Evolutionary conservation across 1,284 basidiomycete species (phyloP).

Genomic region (Cryptococcus sp.): DNA sequence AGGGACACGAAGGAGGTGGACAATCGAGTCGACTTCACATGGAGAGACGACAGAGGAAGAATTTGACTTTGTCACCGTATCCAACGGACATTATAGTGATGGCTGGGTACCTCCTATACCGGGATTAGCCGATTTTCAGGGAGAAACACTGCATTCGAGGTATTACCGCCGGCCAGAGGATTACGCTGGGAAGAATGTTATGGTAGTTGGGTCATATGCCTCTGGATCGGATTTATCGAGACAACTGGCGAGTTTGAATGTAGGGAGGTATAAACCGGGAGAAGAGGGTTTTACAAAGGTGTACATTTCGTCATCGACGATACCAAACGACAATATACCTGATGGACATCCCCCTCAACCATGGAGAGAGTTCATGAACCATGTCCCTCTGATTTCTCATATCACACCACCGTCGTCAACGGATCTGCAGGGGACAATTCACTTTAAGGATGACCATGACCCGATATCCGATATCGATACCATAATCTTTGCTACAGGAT

Average conservation of each 20-base stretch:
- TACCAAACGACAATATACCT: background rate
- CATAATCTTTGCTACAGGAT: constrained; percentile 51
- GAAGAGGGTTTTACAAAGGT: constrained; percentile 20
- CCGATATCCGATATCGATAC: constrained; percentile 34
- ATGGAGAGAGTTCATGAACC: constrained; percentile 38
- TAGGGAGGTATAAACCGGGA: constrained; percentile 5
- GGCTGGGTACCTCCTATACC: constrained; percentile 49
- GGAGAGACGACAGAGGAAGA: constrained; percentile 12
- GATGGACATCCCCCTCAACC: background rate
- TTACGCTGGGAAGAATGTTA: constrained; percentile 42
- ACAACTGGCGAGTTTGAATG: constrained; percentile 47
- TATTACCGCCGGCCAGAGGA: constrained; percentile 48
- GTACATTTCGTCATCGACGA: constrained; percentile 33
- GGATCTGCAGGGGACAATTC: constrained; percentile 20
- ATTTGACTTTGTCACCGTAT: constrained; percentile 42
- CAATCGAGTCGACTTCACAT: constrained; percentile 15
- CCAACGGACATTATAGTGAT: constrained; percentile 52
- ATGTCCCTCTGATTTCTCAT: constrained; percentile 38
- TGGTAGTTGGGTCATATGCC: constrained; percentile 53
- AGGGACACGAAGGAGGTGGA: constrained; percentile 16
- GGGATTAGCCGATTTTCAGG: constrained; percentile 45
- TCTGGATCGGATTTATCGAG: constrained; percentile 53
- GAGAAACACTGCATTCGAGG: constrained; percentile 48
- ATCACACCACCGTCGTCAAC: constrained; percentile 14
- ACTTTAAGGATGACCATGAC: constrained; percentile 16